Evolutionary conservation across 1,284 basidiomycete species (phyloP).

Genomic region (Porogramme epimiltina): DNA sequence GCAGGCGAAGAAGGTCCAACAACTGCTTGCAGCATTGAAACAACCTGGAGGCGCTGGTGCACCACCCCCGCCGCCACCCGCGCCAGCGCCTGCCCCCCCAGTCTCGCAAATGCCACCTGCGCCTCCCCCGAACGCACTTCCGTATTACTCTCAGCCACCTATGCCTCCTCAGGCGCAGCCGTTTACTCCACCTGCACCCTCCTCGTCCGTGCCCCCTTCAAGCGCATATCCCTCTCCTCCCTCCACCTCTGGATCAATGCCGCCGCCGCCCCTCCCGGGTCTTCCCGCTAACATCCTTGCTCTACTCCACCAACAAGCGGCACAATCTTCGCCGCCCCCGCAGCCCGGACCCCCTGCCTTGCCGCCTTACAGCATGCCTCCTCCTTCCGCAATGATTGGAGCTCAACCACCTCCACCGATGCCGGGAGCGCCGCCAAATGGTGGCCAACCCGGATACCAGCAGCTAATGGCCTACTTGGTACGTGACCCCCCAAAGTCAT

Average conservation of each 20-base stretch:
- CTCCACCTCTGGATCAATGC: conserved; percentile 10
- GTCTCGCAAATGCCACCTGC: conserved; percentile 34
- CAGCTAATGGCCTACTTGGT: conserved; percentile 36
- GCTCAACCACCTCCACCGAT: conserved; percentile 24
- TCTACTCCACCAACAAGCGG: conserved; percentile 29
- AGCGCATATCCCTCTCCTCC: conserved; percentile 22
- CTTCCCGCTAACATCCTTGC: conserved; percentile 34
- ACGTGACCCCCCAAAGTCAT: conserved; percentile 2
- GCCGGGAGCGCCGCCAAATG: conserved; percentile 23
- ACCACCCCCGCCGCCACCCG: conserved; percentile 15
- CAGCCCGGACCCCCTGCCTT: conserved; percentile 17
- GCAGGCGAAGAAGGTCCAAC: conserved; percentile 81
- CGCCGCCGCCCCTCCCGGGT: conserved; percentile 15
- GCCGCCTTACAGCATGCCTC: conserved; percentile 32
- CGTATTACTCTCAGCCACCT: conserved; percentile 24
- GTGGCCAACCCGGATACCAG: conserved; percentile 27
- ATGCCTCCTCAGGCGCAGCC: conserved; percentile 16
- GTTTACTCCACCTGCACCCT: conserved; percentile 9
- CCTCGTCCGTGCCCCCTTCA: conserved; percentile 3
- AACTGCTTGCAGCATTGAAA: conserved; percentile 78
- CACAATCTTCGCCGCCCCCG: conserved; percentile 18
- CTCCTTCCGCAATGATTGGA: conserved; percentile 22
- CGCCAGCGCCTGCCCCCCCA: conserved; percentile 34
- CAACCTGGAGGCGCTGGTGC: conserved; percentile 51
- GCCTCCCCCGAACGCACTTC: conserved; percentile 6